These are phyloP conservation scores for Barbatosphaeria neglecta DNA, from an alignment of 495 filamentous ascomycete species.

Conservation along the genomic window DNA sequence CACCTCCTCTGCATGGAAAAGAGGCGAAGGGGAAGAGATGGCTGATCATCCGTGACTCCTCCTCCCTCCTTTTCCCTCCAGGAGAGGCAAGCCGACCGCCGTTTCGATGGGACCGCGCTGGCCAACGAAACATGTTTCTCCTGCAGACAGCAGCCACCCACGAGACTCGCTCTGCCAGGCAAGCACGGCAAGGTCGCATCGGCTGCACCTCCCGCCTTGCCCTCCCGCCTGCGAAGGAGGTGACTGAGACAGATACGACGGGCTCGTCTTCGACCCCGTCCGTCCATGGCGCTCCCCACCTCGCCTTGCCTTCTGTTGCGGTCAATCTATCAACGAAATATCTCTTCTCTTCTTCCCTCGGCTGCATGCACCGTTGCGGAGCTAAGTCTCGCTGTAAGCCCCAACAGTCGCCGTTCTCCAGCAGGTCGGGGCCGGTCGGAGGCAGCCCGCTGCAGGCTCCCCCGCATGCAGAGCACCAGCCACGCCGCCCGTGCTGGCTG, in stretches of 20 bases:
- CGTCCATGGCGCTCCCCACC: too few species aligned
- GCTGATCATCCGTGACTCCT: not conserved
- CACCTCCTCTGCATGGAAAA: not conserved
- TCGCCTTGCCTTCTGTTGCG: too few species aligned
- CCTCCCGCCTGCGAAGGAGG: not conserved
- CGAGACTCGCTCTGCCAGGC: not conserved
- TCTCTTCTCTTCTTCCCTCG: not conserved
- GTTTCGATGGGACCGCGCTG: not conserved
- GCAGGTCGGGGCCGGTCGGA: too few species aligned
- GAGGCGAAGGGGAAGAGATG: not conserved
- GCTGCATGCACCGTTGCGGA: not conserved
- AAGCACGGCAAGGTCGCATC: too few species aligned
- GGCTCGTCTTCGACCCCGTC: too few species aligned
- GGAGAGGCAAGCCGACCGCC: not conserved
- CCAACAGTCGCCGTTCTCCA: too few species aligned
- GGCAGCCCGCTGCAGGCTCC: not conserved
- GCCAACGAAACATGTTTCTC: not conserved
- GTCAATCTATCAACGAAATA: too few species aligned
- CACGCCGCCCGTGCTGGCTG: not conserved
- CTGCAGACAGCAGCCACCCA: not conserved
- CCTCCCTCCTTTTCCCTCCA: not conserved
- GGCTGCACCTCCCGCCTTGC: not conserved
- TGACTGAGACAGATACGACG: not conserved
- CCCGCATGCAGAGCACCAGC: not conserved
- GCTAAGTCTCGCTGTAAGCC: not conserved